Evolutionary conservation across 83 land plant species (phyloP).

Genomic region (Isoetes engelmannii): DNA sequence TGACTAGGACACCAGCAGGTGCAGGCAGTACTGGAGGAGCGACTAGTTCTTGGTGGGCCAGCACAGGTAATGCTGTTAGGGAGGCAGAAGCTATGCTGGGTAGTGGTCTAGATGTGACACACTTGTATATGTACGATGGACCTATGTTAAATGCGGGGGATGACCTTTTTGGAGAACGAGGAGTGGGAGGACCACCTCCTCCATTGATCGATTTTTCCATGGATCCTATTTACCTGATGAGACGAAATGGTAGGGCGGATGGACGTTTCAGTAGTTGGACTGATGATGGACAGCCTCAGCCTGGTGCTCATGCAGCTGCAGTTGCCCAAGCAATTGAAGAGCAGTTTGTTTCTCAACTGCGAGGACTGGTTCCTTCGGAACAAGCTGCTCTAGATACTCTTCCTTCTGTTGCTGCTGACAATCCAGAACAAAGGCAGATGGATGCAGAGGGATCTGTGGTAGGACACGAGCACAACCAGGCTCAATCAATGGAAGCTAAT

Average conservation of each 20-base stretch:
- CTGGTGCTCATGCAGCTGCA: constrained; percentile 53
- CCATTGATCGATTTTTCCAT: constrained; percentile 58
- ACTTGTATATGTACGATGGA: constrained; percentile 72
- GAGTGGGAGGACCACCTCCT: constrained; percentile 44
- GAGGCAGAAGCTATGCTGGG: constrained; percentile 34
- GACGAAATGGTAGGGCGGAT: constrained; percentile 76
- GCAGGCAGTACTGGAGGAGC: constrained; percentile 31
- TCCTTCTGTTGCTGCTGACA: constrained; percentile 12
- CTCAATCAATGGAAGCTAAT: background rate
- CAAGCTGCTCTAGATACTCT: constrained; percentile 27
- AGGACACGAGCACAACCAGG: background rate
- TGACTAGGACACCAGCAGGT: constrained; percentile 45
- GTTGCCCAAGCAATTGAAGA: constrained; percentile 85
- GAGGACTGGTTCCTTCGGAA: constrained; percentile 43
- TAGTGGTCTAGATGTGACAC: constrained; percentile 62
- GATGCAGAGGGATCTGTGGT: constrained; percentile 20
- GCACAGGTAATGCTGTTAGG: constrained; percentile 15
- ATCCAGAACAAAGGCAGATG: constrained; percentile 22
- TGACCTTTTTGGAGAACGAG: constrained; percentile 47
- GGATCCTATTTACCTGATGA: constrained; percentile 69
- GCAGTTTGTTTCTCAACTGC: constrained; percentile 65
- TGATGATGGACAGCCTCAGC: constrained; percentile 66
- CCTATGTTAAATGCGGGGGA: constrained; percentile 53
- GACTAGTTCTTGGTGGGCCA: constrained; percentile 37
- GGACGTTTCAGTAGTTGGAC: constrained; percentile 74